Evolutionary conservation across 306 rosid species (phyloP).

Genomic region (Castanea sativa): DNA sequence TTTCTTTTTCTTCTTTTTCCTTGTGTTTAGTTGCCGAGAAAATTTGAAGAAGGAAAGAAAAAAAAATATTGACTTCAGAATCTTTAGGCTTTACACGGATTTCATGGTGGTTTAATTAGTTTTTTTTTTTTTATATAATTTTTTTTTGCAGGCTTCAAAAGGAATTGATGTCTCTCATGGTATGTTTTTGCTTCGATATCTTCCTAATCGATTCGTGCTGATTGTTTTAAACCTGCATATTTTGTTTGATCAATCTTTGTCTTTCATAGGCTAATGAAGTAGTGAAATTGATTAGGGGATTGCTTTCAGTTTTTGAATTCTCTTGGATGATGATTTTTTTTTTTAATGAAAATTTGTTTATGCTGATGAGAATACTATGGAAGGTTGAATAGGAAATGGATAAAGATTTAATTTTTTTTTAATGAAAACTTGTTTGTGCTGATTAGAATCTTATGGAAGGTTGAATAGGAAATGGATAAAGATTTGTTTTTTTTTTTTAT

Average conservation of each 20-base stretch:
- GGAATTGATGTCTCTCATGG: conserved; percentile 99
- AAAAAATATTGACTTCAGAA: not conserved
- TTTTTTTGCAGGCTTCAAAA: conserved; percentile 74
- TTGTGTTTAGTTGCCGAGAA: not conserved
- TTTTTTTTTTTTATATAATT: conserved; percentile 14
- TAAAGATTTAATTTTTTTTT: not conserved
- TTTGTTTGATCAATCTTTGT: not conserved
- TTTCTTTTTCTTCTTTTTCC: not conserved
- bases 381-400: not conserved
- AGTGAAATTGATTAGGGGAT: too few species aligned
- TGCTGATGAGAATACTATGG: not conserved
- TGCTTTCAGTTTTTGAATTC: too few species aligned
- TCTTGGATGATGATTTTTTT: not conserved
- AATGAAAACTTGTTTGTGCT: not conserved
- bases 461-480: not conserved
- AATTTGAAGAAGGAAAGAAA: not conserved
- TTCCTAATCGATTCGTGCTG: not conserved
- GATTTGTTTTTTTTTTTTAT: not conserved
- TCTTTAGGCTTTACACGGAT: not conserved
- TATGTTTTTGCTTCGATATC: conserved; percentile 25
- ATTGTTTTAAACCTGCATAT: not conserved
- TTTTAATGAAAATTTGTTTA: not conserved
- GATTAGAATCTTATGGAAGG: not conserved
- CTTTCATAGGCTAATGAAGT: not conserved
- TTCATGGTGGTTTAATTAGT: conserved; percentile 22